These are phyloP conservation scores for Aspergillus baeticus DNA, from an alignment of 495 filamentous ascomycete genomes.

Conservation along the genomic window DNA sequence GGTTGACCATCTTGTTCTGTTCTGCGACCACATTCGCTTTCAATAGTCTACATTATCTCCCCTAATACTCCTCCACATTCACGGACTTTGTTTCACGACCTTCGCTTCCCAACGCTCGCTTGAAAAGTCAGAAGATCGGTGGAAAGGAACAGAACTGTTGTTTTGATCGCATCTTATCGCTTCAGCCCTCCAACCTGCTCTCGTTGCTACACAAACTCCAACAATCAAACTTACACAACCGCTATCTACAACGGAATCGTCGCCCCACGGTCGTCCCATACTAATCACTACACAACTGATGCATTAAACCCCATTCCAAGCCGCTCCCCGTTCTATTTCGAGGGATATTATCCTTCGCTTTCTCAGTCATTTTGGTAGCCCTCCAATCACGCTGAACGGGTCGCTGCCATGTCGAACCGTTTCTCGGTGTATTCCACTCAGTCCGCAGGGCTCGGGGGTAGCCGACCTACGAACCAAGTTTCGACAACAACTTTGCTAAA, in stretches of 20 bases:
- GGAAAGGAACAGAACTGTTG: neutral
- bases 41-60: neutral
- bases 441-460: constrained; percentile 56
- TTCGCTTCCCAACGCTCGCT: constrained; percentile 19
- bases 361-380: neutral
- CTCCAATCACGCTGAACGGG: neutral
- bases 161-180: constrained; percentile 1
- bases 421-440: constrained; percentile 84
- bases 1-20: constrained; percentile 8
- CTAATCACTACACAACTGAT: constrained; percentile 6
- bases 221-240: neutral
- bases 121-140: neutral
- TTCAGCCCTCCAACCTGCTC: neutral
- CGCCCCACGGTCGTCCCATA: neutral
- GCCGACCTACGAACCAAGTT: constrained; percentile 69
- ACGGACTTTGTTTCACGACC: constrained; percentile 7
- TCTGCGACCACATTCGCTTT: constrained; percentile 9
- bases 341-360: constrained; percentile 1
- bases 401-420: constrained; percentile 65
- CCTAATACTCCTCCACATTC: constrained; percentile 9
- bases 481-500: constrained; percentile 92
- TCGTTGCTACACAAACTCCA: neutral
- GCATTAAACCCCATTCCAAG: constrained; percentile 2
- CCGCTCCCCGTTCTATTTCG: neutral
- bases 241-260: neutral